Evolutionary conservation across 805 yeast species (phyloP).

Genomic region (Ogataea angusta): DNA sequence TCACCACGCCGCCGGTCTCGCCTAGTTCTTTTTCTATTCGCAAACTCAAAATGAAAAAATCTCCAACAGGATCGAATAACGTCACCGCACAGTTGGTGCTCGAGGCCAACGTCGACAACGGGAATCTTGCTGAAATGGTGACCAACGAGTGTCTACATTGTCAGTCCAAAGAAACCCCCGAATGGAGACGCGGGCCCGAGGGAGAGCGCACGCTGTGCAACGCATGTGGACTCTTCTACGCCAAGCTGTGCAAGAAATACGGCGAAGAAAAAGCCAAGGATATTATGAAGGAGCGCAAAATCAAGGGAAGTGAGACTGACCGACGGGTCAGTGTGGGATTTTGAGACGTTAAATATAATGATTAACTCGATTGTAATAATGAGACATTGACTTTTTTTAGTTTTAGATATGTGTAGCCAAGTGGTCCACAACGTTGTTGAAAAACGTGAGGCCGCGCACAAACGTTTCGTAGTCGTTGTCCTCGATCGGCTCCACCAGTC

Average conservation of each 20-base stretch:
- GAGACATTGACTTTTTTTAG: background rate
- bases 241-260: conserved; percentile 57
- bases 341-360: background rate
- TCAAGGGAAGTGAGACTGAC: conserved; percentile 26
- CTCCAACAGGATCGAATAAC: conserved; percentile 10
- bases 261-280: conserved; percentile 52
- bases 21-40: conserved; percentile 22
- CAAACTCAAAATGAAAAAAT: conserved; percentile 18
- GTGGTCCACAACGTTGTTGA: conserved; percentile 16
- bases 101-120: conserved; percentile 5
- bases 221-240: conserved; percentile 77
- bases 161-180: conserved; percentile 63
- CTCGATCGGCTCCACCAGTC: conserved; percentile 51
- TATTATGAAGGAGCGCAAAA: conserved; percentile 34
- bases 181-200: conserved; percentile 81
- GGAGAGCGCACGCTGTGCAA: conserved; percentile 76
- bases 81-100: conserved; percentile 3
- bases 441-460: conserved; percentile 22
- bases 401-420: conserved; percentile 8
- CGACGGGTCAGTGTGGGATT: conserved; percentile 27
- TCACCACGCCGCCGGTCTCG: conserved; percentile 24
- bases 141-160: conserved; percentile 36
- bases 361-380: conserved; percentile 2
- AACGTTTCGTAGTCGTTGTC: conserved; percentile 39
- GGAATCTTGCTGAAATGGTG: conserved; percentile 1